Base-by-base conservation (phyloP, 139 green algal genomes). In the Coelastrella sp. region DNA sequence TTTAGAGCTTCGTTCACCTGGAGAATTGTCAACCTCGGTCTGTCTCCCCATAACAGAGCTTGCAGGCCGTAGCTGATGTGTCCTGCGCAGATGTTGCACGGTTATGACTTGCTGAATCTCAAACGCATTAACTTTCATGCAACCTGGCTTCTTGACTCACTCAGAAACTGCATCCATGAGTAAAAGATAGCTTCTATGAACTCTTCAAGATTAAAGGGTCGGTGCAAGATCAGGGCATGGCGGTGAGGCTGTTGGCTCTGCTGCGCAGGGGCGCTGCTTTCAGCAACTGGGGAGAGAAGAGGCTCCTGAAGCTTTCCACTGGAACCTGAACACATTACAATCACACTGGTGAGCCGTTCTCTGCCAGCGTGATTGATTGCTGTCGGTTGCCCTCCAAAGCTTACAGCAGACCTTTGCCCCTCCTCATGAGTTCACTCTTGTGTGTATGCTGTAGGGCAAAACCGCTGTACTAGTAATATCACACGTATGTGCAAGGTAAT, bases 211-310 rank as follows among this genome's bases (percentile, higher is more conserved):
- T 45, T 30, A 37, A 86, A 86, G 34, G 80, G 80, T 27, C 34
- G 37, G 67, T 86, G 67, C 50, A 80, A 25, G 15, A 86, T 86
- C 21, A 86, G 53, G 7, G 53, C 53, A 32, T 64, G n/a, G n/a
- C 66, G 73, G 34, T 81, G 73, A 35, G 37, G 73, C 5, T 32
- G 73, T 32, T 21, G 48, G 13, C 7, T 48, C 21, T 8, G 43
- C 40, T 37, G 50, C 9, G 37, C 53, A 27, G 35, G 35, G 35
- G 40, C 53, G 41, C 75, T 69, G 35, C 37, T 71, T 35, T 21
- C 25, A 19, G 6, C 30, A 43, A 53, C 30, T 60, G 57, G 30
- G 7, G 30, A 37, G 27, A 69, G 53, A 19, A 71, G 53, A 30
- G 75, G 71, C 72, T 80, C 72, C 32, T 45, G 45, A 13, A 80